Base-by-base conservation (phyloP, 768 basidiomycete species). In the Royoungia palumana region DNA sequence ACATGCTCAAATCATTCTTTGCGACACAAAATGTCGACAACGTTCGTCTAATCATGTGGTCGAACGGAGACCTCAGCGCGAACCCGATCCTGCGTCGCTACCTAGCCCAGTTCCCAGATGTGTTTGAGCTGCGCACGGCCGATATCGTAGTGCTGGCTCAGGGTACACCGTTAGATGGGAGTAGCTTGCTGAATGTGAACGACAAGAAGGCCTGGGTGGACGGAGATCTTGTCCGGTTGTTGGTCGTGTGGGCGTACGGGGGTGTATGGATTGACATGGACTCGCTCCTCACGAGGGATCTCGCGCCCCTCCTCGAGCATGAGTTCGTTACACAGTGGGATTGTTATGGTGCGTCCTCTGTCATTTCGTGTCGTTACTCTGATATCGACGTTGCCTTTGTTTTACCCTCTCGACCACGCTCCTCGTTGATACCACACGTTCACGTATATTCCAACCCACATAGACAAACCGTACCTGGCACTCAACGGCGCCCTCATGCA, bases 321-420 rank as follows among this genome's bases (percentile, higher is more conserved):
- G 95, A 99, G 68, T 99, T 94, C 63, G 91, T 97, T 10, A 95
- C 92, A 2, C 94, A 99, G 61, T 99, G 95, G 95, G 95, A 99
- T 63, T 97, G 95, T 66, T 97, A 97, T 60, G 90, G 94, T 93
- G 64, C 36, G 82, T 47, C 16, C 19, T 14, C 12, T 39, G 32
- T 32, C 14, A 32, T 16, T 32, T 20, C 4, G 2, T 16, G 14
- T 32, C 4, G 14, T 38, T n/a, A 4, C 27, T n/a, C 14, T 25
- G 28, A 12, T 11, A 3, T 13, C 40, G 13, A n/a, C 44, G 20
- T 25, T 5, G 21, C 47, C 2, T 9, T 13, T 35, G 6, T n/a
- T 25, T 34, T 24, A 36, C 35, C 28, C 28, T 11, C 12, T 12
- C 12, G 28, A 11, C 28, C 28, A 12, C 12, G 28, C 11, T 28